Base-by-base conservation (phyloP, 805 yeast genomes). In the Metschnikowia rubicola region DNA sequence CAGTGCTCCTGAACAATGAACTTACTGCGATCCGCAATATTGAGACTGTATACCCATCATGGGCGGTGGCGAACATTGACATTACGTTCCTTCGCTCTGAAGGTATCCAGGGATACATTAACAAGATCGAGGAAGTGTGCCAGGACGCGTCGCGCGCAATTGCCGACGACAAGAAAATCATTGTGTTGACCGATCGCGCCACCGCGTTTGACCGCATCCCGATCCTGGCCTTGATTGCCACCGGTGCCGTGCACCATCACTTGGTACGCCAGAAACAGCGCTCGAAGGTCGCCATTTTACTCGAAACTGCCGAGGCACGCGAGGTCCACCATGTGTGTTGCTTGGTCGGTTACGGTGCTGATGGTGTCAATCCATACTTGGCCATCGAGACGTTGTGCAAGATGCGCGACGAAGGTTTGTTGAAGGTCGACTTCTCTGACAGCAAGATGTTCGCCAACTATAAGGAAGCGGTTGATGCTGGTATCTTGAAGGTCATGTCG, bases 271-370 rank as follows among this genome's bases (percentile, higher is more conserved):
- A 90, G 65, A 94, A 91, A 73, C 96, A 88, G 70, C 90, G 99
- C 68, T 88, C 97, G 30, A 87, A 88, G 65, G 97, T 91, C 51
- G 98, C 98, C 3, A 71, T 92, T 53, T 73, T 92, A 51, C 78
- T 92, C 50, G 98, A 92, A 74, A 84, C 97, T 37, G 97, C 95
- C 43, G 99, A 92, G 71, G 98, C 97, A 12, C 84, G 96, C 66
- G 99, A 94, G 71, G 95, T 92, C 36, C 99, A 92, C 67, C 98
- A 92, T 71, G 82, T 90, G 68, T 89, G 97, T 74, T 90, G 90
- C 58, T 75, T 92, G 56, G 80, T 92, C 30, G 98, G 99, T 57
- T 94, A 94, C 67, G 99, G 99, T 77, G 96, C 92, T 53, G 99
- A 92, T 72, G 98, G 90, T 53, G 77, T 92, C 61, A 88, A 87